Evolutionary conservation across 2,329 filamentous ascomycete genomes (phyloP).

Genomic region (Penicillium concentricum): DNA sequence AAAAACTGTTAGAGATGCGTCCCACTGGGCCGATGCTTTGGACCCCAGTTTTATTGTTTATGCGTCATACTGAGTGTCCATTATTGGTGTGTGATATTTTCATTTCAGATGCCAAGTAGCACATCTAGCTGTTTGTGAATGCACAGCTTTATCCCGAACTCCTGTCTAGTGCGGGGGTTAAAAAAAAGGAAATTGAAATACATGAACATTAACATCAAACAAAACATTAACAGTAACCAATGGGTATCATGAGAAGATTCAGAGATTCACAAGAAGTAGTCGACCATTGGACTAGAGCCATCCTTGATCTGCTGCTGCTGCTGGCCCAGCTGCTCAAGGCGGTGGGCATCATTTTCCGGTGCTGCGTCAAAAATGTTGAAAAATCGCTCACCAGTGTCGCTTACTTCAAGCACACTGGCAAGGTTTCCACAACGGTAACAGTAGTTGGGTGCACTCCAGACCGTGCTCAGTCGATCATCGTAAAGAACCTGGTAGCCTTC

Average conservation of each 20-base stretch:
- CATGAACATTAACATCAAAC: constrained; percentile 4
- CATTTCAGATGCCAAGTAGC: constrained; percentile 10
- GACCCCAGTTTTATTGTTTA: constrained; percentile 12
- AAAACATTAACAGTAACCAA: constrained; percentile 16
- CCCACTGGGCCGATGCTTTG: constrained; percentile 14
- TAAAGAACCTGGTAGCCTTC: constrained; percentile 97
- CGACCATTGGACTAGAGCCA: constrained; percentile 69
- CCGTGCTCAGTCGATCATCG: constrained; percentile 89
- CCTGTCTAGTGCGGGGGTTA: constrained; percentile 21
- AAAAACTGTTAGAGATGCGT: constrained; percentile 30
- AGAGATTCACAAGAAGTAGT: constrained; percentile 61
- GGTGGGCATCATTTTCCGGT: constrained; percentile 84
- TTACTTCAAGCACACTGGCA: constrained; percentile 94
- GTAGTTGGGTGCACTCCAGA: constrained; percentile 97
- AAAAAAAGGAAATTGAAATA: constrained; percentile 11
- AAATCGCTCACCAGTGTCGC: constrained; percentile 85
- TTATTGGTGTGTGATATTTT: constrained; percentile 11
- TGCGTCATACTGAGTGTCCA: constrained; percentile 7
- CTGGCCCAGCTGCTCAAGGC: constrained; percentile 73
- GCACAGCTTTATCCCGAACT: constrained; percentile 30
- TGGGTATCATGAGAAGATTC: constrained; percentile 59
- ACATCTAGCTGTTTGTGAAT: constrained; percentile 27
- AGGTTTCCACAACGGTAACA: constrained; percentile 96
- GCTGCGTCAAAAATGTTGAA: constrained; percentile 98
- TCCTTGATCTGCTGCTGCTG: constrained; percentile 61